Evolutionary conservation across 345 rosid species (phyloP).

Genomic region (Raphanus sativus): DNA sequence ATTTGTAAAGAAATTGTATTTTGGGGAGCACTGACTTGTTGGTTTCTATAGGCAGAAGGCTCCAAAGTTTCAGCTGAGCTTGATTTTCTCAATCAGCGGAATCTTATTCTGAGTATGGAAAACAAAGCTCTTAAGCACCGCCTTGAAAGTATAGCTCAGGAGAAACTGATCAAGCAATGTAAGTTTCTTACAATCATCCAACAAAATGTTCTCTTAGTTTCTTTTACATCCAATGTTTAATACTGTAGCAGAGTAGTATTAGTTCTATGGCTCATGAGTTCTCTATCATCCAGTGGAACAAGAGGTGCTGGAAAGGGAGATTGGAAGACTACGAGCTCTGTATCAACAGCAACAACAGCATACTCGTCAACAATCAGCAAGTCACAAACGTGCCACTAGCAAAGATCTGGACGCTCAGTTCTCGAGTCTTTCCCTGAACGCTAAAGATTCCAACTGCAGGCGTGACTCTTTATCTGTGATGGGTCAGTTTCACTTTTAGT

Average conservation of each 20-base stretch:
- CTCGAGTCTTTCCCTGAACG: constrained; percentile 72
- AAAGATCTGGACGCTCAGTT: constrained; percentile 89
- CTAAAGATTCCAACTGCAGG: constrained; percentile 62
- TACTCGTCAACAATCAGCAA: constrained; percentile 56
- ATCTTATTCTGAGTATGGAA: constrained; percentile 83
- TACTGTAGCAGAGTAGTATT: neutral
- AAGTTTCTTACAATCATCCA: constrained; percentile 36
- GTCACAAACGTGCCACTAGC: constrained; percentile 63
- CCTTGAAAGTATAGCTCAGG: constrained; percentile 74
- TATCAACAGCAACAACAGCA: constrained; percentile 46
- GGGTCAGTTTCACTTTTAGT: constrained; percentile 64
- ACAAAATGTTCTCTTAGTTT: neutral
- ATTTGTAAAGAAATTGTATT: too few relatives aligned
- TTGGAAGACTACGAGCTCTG: constrained; percentile 69
- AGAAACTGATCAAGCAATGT: constrained; percentile 80
- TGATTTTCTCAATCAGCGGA: constrained; percentile 78
- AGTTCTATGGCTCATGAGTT: constrained; percentile 23
- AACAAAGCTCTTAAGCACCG: constrained; percentile 86
- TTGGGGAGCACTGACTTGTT: too few relatives aligned
- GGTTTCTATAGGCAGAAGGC: constrained; percentile 63
- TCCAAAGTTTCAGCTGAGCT: constrained; percentile 85
- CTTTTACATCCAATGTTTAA: neutral
- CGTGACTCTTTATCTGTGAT: constrained; percentile 63
- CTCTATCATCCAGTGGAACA: constrained; percentile 78
- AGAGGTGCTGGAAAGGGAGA: constrained; percentile 90